Conservation (phyloP, 2,329 filamentous ascomycete genomes). For the Diaporthe citrichinensis region DNA sequence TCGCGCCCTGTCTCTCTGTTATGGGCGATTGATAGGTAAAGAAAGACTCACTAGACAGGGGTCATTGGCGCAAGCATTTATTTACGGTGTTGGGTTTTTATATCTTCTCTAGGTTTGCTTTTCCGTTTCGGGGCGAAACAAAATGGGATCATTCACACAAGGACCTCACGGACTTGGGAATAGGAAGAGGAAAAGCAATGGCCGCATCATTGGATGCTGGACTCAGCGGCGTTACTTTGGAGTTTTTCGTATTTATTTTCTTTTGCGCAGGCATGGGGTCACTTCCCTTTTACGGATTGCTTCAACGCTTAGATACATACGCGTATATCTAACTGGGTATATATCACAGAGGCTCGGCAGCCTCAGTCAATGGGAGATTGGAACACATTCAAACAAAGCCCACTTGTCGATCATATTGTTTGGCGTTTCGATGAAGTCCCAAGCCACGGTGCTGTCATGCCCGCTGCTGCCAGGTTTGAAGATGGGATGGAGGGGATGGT, state of each 20-base stretch:
- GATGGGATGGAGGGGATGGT: slow-evolving; percentile 23
- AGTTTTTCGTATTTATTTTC: neutral
- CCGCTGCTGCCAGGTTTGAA: neutral
- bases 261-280: neutral
- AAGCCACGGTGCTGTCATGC: no score
- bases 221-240: slow-evolving; percentile 11
- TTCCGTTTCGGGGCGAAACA: slow-evolving; percentile 4
- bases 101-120: neutral
- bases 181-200: slow-evolving; percentile 13
- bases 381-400: neutral
- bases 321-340: neutral
- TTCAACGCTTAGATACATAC: neutral
- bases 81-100: slow-evolving; percentile 1
- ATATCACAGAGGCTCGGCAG: neutral
- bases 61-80: slow-evolving; percentile 21
- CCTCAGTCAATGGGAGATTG: neutral
- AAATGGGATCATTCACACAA: slow-evolving; percentile 31
- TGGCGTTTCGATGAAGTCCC: neutral
- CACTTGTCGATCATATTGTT: neutral
- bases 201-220: slow-evolving; percentile 9
- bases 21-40: slow-evolving; percentile 15
- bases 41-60: neutral
- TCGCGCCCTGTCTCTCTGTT: slow-evolving; percentile 2
- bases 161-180: slow-evolving; percentile 26
- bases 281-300: neutral